Evolutionary conservation across 495 filamentous ascomycete genomes (phyloP).

Genomic region (Daldinia caldariorum): DNA sequence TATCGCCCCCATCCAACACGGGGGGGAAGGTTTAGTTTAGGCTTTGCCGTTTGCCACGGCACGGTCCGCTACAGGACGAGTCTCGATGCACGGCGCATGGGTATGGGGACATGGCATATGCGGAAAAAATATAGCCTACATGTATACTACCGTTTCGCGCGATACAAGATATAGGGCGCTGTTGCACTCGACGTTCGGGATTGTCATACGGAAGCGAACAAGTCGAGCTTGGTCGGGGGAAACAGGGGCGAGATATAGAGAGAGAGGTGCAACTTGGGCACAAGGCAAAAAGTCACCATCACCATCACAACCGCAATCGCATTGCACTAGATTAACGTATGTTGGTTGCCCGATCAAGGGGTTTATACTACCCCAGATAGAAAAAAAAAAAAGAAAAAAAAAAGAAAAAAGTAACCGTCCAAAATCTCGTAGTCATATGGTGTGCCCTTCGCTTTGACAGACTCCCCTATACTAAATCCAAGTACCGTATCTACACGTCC

Average conservation of each 20-base stretch:
- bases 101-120: neutral
- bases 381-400: too few species aligned
- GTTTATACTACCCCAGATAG: neutral
- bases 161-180: conserved; percentile 3
- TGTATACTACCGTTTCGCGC: conserved; percentile 10
- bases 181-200: neutral
- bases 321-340: neutral
- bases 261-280: neutral
- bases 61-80: conserved; percentile 35
- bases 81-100: neutral
- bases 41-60: conserved; percentile 33
- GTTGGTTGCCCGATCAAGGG: neutral
- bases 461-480: too few species aligned
- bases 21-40: too few species aligned
- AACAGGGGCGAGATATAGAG: neutral
- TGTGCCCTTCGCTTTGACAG: too few species aligned
- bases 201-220: neutral
- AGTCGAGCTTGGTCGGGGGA: neutral
- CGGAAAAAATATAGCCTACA: conserved; percentile 2
- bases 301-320: neutral
- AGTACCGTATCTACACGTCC: neutral
- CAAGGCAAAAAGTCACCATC: neutral
- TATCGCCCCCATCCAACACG: too few species aligned
- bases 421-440: neutral
- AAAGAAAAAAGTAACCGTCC: neutral